A percentile compares a stretch with the other conserved stretches of the same genome.
These are phyloP conservation scores for Dictyostelium intermedium DNA, from an alignment of 78 protist species.

Conservation along the genomic window DNA sequence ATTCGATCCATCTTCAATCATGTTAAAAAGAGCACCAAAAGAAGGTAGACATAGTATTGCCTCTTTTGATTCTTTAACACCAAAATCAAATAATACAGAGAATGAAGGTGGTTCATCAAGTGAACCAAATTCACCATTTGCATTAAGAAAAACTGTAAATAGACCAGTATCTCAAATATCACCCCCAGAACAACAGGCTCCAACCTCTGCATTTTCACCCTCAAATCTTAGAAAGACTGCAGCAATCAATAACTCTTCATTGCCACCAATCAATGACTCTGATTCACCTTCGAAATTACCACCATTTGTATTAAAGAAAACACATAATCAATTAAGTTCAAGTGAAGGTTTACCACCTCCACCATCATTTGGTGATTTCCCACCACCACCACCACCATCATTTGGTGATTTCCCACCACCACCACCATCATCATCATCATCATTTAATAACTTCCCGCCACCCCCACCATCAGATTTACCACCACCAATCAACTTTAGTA, in stretches of 20 bases:
- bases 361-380: neutral
- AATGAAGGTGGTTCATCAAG: neutral
- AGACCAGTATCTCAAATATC: neutral
- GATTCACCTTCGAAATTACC: neutral
- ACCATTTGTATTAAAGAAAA: neutral
- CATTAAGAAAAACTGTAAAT: neutral
- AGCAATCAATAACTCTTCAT: neutral
- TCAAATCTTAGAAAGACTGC: neutral
- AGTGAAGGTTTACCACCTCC: neutral
- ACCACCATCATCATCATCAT: neutral
- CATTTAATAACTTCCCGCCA: too few species aligned
- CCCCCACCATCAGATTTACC: neutral
- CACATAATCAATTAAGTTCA: neutral
- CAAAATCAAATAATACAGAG: neutral
- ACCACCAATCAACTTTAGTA: slow-evolving; percentile 8
- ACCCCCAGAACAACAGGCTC: neutral
- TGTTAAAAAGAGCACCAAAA: slow-evolving; percentile 33
- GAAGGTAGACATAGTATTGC: slow-evolving; percentile 47
- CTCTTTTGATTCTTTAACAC: neutral
- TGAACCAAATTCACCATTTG: slow-evolving; percentile 1
- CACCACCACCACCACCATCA: neutral
- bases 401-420: neutral
- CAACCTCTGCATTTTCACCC: neutral
- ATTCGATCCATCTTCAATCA: slow-evolving; percentile 59
- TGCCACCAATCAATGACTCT: neutral